These are phyloP conservation scores for Fusarium sororula DNA, from an alignment of 2,329 filamentous ascomycete species.

Conservation along the genomic window DNA sequence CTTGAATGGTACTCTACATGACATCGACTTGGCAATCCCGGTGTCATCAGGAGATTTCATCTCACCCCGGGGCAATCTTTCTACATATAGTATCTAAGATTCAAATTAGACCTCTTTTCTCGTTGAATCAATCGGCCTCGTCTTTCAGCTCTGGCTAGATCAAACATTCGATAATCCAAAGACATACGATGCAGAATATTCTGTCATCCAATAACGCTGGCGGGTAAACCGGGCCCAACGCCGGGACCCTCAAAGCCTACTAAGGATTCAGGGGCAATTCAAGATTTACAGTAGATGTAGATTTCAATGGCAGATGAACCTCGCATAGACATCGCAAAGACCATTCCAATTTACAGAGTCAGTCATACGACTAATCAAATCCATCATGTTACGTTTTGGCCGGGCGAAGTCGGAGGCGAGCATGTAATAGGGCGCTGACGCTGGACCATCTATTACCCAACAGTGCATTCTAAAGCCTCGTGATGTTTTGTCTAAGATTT, in stretches of 20 bases:
- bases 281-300: slow-evolving; percentile 10
- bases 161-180: slow-evolving; percentile 19
- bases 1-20: neutral
- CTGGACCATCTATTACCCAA: slow-evolving; percentile 36
- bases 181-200: slow-evolving; percentile 24
- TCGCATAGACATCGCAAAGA: slow-evolving; percentile 20
- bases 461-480: slow-evolving; percentile 27
- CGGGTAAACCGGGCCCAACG: slow-evolving; percentile 19
- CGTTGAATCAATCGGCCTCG: neutral
- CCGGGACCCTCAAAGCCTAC: slow-evolving; percentile 10
- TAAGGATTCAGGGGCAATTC: slow-evolving; percentile 12
- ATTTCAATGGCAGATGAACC: slow-evolving; percentile 15
- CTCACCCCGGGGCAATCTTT: slow-evolving; percentile 2
- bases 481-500: slow-evolving; percentile 31
- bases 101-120: neutral
- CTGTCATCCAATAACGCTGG: slow-evolving; percentile 25
- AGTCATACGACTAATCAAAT: slow-evolving; percentile 40
- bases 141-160: neutral
- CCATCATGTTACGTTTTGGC: slow-evolving; percentile 32
- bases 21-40: neutral
- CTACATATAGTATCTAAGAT: neutral
- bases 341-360: slow-evolving; percentile 9
- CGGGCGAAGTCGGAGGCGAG: slow-evolving; percentile 36
- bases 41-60: neutral
- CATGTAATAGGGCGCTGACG: slow-evolving; percentile 22